These are phyloP conservation scores for Camelina sativa DNA, from an alignment of 345 rosid genomes.

Conservation along the genomic window DNA sequence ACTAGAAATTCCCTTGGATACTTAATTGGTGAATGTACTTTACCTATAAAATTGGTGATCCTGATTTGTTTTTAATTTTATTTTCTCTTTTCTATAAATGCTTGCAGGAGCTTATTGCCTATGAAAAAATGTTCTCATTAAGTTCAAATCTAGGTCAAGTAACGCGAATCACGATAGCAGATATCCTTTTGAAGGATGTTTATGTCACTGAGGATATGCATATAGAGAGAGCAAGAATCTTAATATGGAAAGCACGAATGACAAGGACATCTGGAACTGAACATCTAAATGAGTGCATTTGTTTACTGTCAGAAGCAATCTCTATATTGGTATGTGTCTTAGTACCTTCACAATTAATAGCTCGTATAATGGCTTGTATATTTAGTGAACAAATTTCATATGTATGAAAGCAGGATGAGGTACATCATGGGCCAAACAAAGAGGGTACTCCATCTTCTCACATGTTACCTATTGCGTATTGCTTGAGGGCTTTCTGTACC, in stretches of 20 bases:
- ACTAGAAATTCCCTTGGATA: not conserved
- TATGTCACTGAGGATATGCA: constrained; percentile 45
- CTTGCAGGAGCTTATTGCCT: constrained; percentile 76
- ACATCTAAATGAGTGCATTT: constrained; percentile 57
- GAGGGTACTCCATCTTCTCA: constrained; percentile 44
- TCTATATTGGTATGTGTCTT: constrained; percentile 53
- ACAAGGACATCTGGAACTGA: constrained; percentile 59
- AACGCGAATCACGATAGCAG: constrained; percentile 58
- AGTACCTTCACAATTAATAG: constrained; percentile 2
- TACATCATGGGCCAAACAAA: constrained; percentile 29
- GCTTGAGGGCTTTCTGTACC: constrained; percentile 71
- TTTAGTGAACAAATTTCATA: constrained; percentile 28
- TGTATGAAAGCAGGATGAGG: constrained; percentile 49
- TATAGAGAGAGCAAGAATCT: constrained; percentile 60
- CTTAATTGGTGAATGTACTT: constrained; percentile 9
- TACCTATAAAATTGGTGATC: constrained; percentile 26
- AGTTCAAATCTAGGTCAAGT: constrained; percentile 61
- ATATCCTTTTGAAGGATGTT: constrained; percentile 61
- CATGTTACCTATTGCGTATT: constrained; percentile 69
- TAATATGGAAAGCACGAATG: constrained; percentile 66
- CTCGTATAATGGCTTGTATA: constrained; percentile 16
- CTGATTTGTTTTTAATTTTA: constrained; percentile 2
- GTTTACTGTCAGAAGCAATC: constrained; percentile 74
- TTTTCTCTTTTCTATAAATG: constrained; percentile 30
- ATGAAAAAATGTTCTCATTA: constrained; percentile 55